phyloP scores from a whole-genome alignment of 176 grass and related monocot genomes.

The Bothriochloa decipiens region DNA sequence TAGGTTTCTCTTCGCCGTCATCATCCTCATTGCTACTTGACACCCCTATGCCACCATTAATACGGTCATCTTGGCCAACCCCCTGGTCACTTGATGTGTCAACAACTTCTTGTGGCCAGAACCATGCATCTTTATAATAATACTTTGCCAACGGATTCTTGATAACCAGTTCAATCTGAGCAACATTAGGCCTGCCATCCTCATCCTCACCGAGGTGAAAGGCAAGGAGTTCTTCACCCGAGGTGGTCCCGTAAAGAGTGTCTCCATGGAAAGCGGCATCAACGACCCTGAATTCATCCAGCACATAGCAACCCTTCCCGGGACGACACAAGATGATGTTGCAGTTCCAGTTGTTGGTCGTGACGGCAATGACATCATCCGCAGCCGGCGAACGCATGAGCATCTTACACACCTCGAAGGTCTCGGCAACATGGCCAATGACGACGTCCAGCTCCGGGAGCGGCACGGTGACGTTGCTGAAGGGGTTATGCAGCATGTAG shows the following conservation, averaged over 20 bases:
- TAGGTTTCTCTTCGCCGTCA: too few relatives aligned
- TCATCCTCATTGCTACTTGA: too few relatives aligned
- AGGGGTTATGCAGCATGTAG: neutral
- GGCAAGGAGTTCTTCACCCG: neutral
- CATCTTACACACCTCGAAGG: neutral
- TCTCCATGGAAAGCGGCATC: neutral
- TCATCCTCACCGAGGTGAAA: too few relatives aligned
- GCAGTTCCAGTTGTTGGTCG: neutral
- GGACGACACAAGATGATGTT: neutral
- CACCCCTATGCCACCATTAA: too few relatives aligned
- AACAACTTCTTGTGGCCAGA: too few relatives aligned
- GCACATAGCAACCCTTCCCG: too few relatives aligned
- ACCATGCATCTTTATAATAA: too few relatives aligned
- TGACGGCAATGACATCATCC: neutral
- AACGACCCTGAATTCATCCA: accelerated
- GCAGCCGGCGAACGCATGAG: neutral
- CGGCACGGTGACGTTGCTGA: neutral
- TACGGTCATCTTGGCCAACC: too few relatives aligned
- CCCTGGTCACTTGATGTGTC: too few relatives aligned
- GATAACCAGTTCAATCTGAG: too few relatives aligned
- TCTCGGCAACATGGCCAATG: neutral
- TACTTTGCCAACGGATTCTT: too few relatives aligned
- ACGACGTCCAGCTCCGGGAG: neutral
- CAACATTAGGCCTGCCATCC: too few relatives aligned
- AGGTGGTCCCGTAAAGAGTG: neutral